Base-by-base conservation (phyloP, 1,284 basidiomycete genomes). In the Rhizoctonia solani region DNA sequence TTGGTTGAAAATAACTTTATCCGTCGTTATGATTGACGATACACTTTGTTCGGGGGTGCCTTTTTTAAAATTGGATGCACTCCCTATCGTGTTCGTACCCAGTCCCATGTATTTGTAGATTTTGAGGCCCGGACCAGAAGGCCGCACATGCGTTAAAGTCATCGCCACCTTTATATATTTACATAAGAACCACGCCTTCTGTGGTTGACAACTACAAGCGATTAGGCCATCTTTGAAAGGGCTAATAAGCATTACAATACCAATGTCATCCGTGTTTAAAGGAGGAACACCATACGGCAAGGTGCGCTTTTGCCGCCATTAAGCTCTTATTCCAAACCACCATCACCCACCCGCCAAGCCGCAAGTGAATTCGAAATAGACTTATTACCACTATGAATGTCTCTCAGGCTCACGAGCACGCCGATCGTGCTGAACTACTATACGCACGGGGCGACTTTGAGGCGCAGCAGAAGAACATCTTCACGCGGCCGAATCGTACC, bases 361-460 rank as follows among this genome's bases (percentile, higher is more conserved):
- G 16, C 37, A 8, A 16, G 16, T 39, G 8, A 39, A 8, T 39
- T 39, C 9, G 37, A 39, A 52, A 14, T 21, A 5, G 44, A 46
- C 44, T 46, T 19, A 34, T 34, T n/a, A n/a, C n/a, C 25, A 42
- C 44, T 2, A 59, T 59, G 56, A 59, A 59, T 32, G 56, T 59
- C 27, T 46, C 41, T 29, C 75, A 92, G 90, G 90, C 90, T 21
- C 88, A 92, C 75, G 86, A 89, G 73, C 88, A 91, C 77, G 87
- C 88, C 66, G 86, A 86, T 21, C 88, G 87, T 73, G 90, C 89
- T 29, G 88, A 92, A 69, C 88, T 91, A 67, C 82, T 82, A 73
- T 74, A 82, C 44, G 80, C 79, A 13, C 82, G 84, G 68, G 88
- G 88, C 11, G 77, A 89, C 2, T 80, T 89, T 67, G 82, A 89